Base-by-base conservation (phyloP, 192 early-diverging fungal genomes). In the Rhizoclosmatium globosum region DNA sequence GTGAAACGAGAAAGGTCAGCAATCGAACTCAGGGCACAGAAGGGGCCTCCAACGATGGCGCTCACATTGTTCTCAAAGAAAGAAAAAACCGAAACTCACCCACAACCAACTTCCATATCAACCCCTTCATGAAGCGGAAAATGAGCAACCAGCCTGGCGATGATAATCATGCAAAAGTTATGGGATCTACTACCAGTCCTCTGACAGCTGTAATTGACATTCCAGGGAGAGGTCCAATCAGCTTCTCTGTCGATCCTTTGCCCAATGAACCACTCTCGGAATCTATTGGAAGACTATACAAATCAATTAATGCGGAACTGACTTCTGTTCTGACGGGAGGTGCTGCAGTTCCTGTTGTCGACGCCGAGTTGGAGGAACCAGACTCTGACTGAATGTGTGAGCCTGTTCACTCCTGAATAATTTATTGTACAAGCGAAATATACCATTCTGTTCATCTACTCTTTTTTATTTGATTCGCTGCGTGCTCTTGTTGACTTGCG, bases 191-290 rank as follows among this genome's bases (percentile, higher is more conserved):
- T 31, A 0, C 31, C 31, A 31, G 31, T 31, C 31, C 61, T 31
- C 61, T 64, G 19, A 64, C 61, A 23, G 61, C 61, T 31, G 19
- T 9, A 0, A 64, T 64, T 1, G 38, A 38, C 7, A 38, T 64
- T 9, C 61, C 15, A 13, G 11, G 17, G 11, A 17, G 61, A 9
- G 7, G 19, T 9, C 61, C 61, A 11, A 31, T 38, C 7, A n/a
- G 0, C 61, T 64, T 64, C 61, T 64, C 61, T 31, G 61, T 64
- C 11, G 53, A 56, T 56, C 53, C 53, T n/a, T n/a, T 56, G 53
- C 62, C 62, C 9, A 41, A 64, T 31, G 62, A 31, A 64, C 62
- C 62, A 11, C 39, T 64, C 0, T 64, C 62, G 62, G 62, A n/a
- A 31, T 64, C 62, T 9, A 64, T 64, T 41, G 62, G 17, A n/a